Evolutionary conservation across 345 rosid species (phyloP), one percentile per base, ranked within the genome.

Genomic region (Eutrema heterophyllum): DNA sequence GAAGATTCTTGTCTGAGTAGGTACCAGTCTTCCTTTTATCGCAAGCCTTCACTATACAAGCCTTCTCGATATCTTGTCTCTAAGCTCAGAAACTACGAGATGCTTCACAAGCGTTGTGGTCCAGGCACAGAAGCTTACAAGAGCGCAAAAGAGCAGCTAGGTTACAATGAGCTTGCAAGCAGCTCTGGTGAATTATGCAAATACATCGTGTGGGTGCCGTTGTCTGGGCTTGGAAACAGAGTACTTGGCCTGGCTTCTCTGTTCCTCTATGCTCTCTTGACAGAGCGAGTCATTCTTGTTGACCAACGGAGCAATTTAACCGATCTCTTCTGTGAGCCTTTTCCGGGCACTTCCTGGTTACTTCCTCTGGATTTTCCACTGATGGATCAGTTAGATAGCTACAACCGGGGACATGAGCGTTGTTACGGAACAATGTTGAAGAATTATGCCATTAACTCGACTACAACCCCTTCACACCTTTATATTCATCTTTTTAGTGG

Each of bases 91-190:
- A 69, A 69, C 36, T 86, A 88, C 50, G 92, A 88, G 77, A 75
- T 65, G 53, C 86, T 76, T 40, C 89, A 87, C 63, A 79, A 80
- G 79, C 78, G 64, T 13, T 88, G 93, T 10, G 88, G 84, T 18
- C 93, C 90, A 30, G 56, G 60, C 32, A 81, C 87, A 1, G 45
- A 77, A 41, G 73, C 90, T 10, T 86, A 84, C 67, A 82, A 77
- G 65, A 72, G 43, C 58, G 75, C 86, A 6, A 24, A 59, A 50
- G 72, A 75, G 38, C 70, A 49, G 61, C 84, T 86, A 33, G 57
- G 61, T 39, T 49, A 58, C 0, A 5, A 13, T 6, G 6, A 40
- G 5, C 27, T 45, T 32, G 7, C 52, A 54, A 70, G 10, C 41
- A 27, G 38, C 36, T 53, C 38, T 16, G 40, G 32, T 5, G 73